Base-by-base conservation (phyloP, 345 rosid genomes). In the Sonneratia caseolaris region DNA sequence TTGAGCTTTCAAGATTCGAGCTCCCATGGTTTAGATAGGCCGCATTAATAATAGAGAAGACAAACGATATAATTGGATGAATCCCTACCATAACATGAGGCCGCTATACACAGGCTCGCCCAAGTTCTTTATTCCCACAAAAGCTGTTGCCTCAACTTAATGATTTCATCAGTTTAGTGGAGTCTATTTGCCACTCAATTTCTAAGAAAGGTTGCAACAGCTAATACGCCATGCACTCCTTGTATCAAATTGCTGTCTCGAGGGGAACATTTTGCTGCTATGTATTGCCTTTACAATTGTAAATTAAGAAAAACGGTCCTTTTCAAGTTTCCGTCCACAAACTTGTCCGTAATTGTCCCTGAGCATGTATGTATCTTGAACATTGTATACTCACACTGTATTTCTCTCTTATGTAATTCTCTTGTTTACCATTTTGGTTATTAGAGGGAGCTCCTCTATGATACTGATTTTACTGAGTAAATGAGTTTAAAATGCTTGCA, bases 401-500 rank as follows among this genome's bases (percentile, higher is more conserved):
- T 19, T 55, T 55, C 61, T 21, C 18, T 55, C 24, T 19, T 4
- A 42, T 53, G 1, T 68, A 32, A 10, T 69, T 45, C 21, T 70
- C 13, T 11, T 70, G 62, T 53, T 35, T 70, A 15, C 24, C 32
- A 35, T 49, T 27, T 19, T 21, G 4, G 4, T 15, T 47, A 49
- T 27, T 13, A 15, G 47, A 14, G 32, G 32, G 9, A 24, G 18
- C 37, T 61, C 11, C 13, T 59, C 45, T 59, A 14, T 61, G 66
- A 32, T 61, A 6, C 5, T 70, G 59, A 40, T 57, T 68, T 15
- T 16, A 71, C 51, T 75, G 51, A 67, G 10, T 72, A 59, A 27
- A 2, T 37, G 43, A n/a, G 40, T 55, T 18, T 37, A 38, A 9
- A 64, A n/a, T 69, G 22, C 59, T 72, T 78, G 71, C 72, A 67